Evolutionary conservation across 2,329 filamentous ascomycete species (phyloP).

Genomic region (Aspergillus eucalypticola): DNA sequence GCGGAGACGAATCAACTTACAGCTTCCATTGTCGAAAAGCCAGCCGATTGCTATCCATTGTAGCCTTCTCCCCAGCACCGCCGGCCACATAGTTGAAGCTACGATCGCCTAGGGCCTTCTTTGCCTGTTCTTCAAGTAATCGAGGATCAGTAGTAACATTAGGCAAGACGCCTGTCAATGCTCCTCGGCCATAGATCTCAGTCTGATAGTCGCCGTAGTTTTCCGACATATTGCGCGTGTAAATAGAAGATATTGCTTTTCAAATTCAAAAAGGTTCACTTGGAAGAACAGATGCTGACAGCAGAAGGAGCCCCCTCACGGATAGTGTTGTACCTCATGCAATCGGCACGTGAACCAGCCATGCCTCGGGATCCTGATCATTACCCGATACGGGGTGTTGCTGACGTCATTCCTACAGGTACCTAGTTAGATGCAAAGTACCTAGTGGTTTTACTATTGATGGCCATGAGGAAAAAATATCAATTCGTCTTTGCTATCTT

Average conservation of each 20-base stretch:
- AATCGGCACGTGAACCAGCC: neutral
- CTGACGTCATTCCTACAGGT: neutral
- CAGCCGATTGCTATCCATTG: slow-evolving; percentile 60
- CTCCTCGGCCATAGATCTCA: slow-evolving; percentile 55
- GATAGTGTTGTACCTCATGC: neutral
- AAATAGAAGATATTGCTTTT: no score
- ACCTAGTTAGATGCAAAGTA: no score
- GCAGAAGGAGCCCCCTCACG: neutral
- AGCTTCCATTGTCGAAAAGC: slow-evolving; percentile 57
- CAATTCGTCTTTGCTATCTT: no score
- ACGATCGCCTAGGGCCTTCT: slow-evolving; percentile 48
- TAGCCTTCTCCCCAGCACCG: slow-evolving; percentile 63
- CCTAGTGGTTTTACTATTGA: no score
- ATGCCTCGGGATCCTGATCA: neutral
- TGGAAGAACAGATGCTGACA: no score
- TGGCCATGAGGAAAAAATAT: no score
- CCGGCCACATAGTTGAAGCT: slow-evolving; percentile 63
- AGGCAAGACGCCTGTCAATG: slow-evolving; percentile 51
- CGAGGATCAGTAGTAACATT: slow-evolving; percentile 61
- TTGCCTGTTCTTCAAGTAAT: slow-evolving; percentile 58
- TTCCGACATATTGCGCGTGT: slow-evolving; percentile 28
- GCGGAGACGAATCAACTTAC: slow-evolving; percentile 24
- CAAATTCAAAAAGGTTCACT: no score
- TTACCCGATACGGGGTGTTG: neutral
- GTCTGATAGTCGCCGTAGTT: slow-evolving; percentile 50